Base-by-base conservation (phyloP, 73 alveolate species). In the Paramecium sonneborni region DNA sequence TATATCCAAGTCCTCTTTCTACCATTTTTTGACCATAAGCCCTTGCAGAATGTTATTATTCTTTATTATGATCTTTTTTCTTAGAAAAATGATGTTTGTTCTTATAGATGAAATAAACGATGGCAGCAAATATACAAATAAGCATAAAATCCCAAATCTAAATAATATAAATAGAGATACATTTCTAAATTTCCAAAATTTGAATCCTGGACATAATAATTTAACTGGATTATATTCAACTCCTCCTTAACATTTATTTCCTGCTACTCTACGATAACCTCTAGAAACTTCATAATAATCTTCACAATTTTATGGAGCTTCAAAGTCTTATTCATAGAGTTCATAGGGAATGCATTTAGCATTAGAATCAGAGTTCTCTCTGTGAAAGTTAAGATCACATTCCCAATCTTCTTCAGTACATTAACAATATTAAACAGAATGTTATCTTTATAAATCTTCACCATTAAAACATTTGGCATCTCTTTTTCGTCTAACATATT, bases 191-290 rank as follows among this genome's bases (percentile, higher is more conserved):
- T 72, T 72, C 55, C 69, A 46, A 23, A 39, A 79, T 9, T 39
- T 79, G 20, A 79, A 79, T 24, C 74, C 74, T 7, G 96, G 93
- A 76, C 98, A 96, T 48, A 96, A 48, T 12, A 94, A 9, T 23
- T 62, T 90, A 24, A 86, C 93, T 1, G 98, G 97, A 30, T 93
- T 93, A 23, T 87, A 85, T n/a, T 95, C 96, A 10, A 96, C 93
- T 14, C 99, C 99, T 4, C 98, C 98, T 20, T 74, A 88, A 84
- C 99, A 97, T 38, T 93, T 48, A 79, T 96, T 93, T 1, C 99
- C 99, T 34, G 99, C 97, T 1, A 97, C 92, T 92, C 79, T 96
- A 85, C 99, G 94, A 82, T 97, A 97, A 6, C 99, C 99, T 85
- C 90, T 84, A 24, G 96, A 43, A 24, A 95, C 92, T 21, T 93